These are phyloP conservation scores for Hyaloperonospora brassicae DNA, from an alignment of 352 stramenopile species.

Conservation along the genomic window DNA sequence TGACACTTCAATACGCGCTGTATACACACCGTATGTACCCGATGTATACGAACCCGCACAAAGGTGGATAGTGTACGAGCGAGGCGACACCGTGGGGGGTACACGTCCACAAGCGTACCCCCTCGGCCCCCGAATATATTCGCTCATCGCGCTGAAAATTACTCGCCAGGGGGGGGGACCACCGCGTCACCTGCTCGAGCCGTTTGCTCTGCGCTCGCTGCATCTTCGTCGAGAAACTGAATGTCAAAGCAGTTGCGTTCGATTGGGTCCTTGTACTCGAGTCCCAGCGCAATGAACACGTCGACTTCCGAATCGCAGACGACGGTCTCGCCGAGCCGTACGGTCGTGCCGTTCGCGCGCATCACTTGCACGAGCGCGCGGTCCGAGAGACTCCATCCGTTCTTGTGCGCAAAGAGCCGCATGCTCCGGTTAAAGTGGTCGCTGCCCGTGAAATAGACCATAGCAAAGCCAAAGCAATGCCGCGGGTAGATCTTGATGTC, in stretches of 20 bases:
- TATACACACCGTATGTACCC: too few species aligned
- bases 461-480: constrained; percentile 67
- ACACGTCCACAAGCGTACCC: too few species aligned
- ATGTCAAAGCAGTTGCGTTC: constrained; percentile 79
- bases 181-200: constrained; percentile 5
- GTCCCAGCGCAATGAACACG: constrained; percentile 74
- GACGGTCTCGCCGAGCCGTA: constrained; percentile 59
- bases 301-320: constrained; percentile 75
- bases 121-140: too few species aligned
- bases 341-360: constrained; percentile 45
- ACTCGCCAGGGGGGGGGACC: neutral
- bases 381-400: constrained; percentile 71
- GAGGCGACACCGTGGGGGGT: too few species aligned
- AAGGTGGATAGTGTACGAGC: too few species aligned
- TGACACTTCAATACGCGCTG: too few species aligned
- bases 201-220: constrained; percentile 42
- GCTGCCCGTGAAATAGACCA: constrained; percentile 88
- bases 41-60: too few species aligned
- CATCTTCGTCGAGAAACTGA: constrained; percentile 72
- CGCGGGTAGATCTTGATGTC: constrained; percentile 86
- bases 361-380: constrained; percentile 54
- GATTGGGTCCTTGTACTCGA: constrained; percentile 77
- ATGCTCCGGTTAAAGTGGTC: constrained; percentile 89
- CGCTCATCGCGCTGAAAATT: too few species aligned
- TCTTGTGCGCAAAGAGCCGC: constrained; percentile 70